phyloP scores from a whole-genome alignment of 805 yeast species.

The Candida oleophila region DNA sequence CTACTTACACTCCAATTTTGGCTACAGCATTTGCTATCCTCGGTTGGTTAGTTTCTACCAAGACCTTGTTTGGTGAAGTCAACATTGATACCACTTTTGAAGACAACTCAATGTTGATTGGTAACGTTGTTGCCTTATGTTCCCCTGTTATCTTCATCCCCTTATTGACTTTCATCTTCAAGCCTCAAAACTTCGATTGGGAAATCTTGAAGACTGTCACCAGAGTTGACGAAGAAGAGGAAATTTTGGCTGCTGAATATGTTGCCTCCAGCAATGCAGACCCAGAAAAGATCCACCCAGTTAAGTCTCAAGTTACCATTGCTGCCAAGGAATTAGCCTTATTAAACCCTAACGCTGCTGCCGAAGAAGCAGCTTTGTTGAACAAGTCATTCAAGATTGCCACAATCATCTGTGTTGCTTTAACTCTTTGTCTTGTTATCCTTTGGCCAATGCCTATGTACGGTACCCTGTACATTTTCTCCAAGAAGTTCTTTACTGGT shows the following conservation, averaged over 20 bases:
- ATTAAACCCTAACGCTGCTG: slow-evolving; percentile 21
- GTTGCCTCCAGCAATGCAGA: slow-evolving; percentile 13
- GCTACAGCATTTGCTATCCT: slow-evolving; percentile 74
- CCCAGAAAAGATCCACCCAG: slow-evolving; percentile 27
- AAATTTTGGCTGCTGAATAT: slow-evolving; percentile 45
- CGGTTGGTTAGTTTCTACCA: slow-evolving; percentile 47
- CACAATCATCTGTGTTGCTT: slow-evolving; percentile 53
- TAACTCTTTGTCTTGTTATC: slow-evolving; percentile 64
- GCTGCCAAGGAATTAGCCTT: slow-evolving; percentile 40
- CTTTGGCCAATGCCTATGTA: slow-evolving; percentile 96
- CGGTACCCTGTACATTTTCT: slow-evolving; percentile 74
- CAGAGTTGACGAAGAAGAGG: slow-evolving; percentile 72
- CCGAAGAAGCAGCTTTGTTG: slow-evolving; percentile 54
- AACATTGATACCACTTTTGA: slow-evolving; percentile 58
- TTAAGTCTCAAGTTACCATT: slow-evolving; percentile 37
- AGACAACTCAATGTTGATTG: slow-evolving; percentile 87
- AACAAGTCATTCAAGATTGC: slow-evolving; percentile 61
- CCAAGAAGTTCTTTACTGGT: slow-evolving; percentile 77
- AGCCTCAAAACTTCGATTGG: slow-evolving; percentile 77
- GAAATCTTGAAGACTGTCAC: slow-evolving; percentile 55
- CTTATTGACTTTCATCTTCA: slow-evolving; percentile 59
- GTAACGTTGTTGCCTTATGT: slow-evolving; percentile 79
- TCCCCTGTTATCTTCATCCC: slow-evolving; percentile 71
- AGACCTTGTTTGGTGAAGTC: slow-evolving; percentile 30
- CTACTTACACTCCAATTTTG: slow-evolving; percentile 70